Conservation (phyloP, 805 yeast genomes). For the Naumovozyma baii region DNA sequence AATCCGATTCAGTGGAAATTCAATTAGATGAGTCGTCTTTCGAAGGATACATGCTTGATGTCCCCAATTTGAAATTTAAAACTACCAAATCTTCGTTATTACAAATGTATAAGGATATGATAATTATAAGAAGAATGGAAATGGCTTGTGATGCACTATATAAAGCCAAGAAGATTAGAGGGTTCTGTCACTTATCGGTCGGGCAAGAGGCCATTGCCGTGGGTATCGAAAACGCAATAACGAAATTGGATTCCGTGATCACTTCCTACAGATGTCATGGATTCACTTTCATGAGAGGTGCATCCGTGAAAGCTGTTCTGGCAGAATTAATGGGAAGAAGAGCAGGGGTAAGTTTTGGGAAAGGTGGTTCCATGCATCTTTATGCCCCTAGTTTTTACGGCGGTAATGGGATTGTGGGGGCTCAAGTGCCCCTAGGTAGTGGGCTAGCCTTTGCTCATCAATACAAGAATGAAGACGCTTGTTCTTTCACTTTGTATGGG, state of each 20-base stretch:
- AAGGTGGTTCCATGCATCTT: constrained; percentile 99
- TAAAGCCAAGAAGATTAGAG: constrained; percentile 97
- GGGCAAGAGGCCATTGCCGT: constrained; percentile 99
- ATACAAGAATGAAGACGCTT: constrained; percentile 71
- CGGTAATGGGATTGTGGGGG: constrained; percentile 99
- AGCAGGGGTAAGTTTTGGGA: constrained; percentile 91
- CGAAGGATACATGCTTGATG: constrained; percentile 72
- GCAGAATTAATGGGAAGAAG: constrained; percentile 97
- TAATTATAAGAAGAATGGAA: constrained; percentile 90
- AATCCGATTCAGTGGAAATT: constrained; percentile 34
- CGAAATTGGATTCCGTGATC: constrained; percentile 75
- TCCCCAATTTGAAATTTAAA: constrained; percentile 63
- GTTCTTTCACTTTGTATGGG: constrained; percentile 87
- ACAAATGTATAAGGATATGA: constrained; percentile 96
- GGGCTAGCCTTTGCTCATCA: constrained; percentile 98
- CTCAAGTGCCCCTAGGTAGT: constrained; percentile 96
- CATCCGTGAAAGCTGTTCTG: constrained; percentile 76
- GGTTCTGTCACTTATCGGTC: constrained; percentile 95
- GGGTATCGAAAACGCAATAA: constrained; percentile 93
- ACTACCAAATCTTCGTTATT: constrained; percentile 73
- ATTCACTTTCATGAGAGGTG: constrained; percentile 93
- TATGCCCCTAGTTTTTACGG: constrained; percentile 93
- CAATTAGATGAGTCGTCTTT: constrained; percentile 73
- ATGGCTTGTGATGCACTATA: constrained; percentile 97
- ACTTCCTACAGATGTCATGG: constrained; percentile 99